Percentiles rank a stretch among this genome's conserved stretches.
phyloP scores from a whole-genome alignment of 2,329 filamentous ascomycete genomes.

The Colletotrichum spinosum region DNA sequence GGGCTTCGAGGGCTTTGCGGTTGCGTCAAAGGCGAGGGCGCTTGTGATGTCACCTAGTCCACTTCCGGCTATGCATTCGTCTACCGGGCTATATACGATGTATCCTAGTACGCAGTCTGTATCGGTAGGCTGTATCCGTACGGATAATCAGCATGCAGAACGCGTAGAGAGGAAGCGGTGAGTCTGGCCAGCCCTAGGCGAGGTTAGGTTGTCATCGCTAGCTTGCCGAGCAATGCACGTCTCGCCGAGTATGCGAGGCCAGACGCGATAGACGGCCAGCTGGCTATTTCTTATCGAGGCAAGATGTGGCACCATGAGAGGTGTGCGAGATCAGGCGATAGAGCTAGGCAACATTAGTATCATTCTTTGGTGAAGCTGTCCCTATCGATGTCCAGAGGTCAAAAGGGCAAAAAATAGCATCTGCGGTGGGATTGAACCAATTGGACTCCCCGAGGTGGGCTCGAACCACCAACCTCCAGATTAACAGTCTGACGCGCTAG shows the following conservation, averaged over 20 bases:
- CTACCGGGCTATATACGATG: not conserved
- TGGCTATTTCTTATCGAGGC: too few species aligned
- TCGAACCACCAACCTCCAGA: slow-evolving; percentile 39
- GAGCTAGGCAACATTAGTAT: too few species aligned
- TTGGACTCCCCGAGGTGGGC: slow-evolving; percentile 35
- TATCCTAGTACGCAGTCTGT: slow-evolving; percentile 11
- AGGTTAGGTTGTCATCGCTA: too few species aligned
- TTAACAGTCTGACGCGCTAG: slow-evolving; percentile 39
- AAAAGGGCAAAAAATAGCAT: not conserved
- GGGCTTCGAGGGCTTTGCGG: not conserved
- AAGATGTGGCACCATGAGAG: too few species aligned
- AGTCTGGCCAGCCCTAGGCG: too few species aligned
- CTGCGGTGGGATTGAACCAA: slow-evolving; percentile 20
- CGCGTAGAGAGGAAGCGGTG: too few species aligned
- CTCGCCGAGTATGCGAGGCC: too few species aligned
- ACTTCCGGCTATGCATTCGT: not conserved
- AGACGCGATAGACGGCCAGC: too few species aligned
- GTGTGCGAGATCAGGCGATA: too few species aligned
- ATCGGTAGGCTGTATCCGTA: not conserved
- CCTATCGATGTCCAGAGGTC: not conserved
- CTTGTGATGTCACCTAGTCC: slow-evolving; percentile 12
- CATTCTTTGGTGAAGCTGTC: not conserved
- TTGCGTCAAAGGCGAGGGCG: not conserved
- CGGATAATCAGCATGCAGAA: not conserved
- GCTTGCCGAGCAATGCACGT: too few species aligned